Evolutionary conservation across 306 rosid species (phyloP), one percentile per base, ranked within the genome.

Genomic region (Begonia fuchsioides): DNA sequence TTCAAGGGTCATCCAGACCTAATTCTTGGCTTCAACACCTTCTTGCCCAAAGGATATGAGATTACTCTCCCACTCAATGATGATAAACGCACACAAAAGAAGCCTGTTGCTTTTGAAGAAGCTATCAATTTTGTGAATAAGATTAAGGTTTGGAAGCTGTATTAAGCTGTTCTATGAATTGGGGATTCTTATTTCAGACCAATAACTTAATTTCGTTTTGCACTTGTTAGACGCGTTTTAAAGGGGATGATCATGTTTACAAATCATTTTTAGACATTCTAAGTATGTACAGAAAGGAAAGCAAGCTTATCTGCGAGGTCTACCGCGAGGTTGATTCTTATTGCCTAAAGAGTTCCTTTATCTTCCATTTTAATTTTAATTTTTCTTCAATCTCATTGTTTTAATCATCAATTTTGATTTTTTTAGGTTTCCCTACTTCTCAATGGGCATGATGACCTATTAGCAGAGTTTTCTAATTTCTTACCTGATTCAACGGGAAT

Each of bases 261-360:
- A 92, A 92, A 64, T 77, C 94, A 65, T 92, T 92, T 65, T 72
- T 92, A 57, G 98, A 92, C 74, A 81, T 92, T 72, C 71, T 92
- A 77, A 85, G 85, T 69, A 66, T 92, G 98, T 92, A 92, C 55
- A 84, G 94, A 57, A 92, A 92, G 75, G 98, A 92, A 77, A 93
- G 79, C 70, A 92, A 82, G 81, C 86, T 78, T 58, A 92, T 92
- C 26, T 70, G 62, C 13, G 98, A 86, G 63, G 98, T 85, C 59
- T 92, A 92, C 54, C 68, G 62, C 47, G 96, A 92, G 98, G 98
- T 92, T 58, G 49, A 39, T 13, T 58, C 39, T 43, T 8, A 26
- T 26, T 5, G 14, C 20, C 13, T 39, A 19, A 20, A 26, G 18
- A 3, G 51, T 44, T 35, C 46, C 35, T 15, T 6, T 16, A 9